Conservation (phyloP, 257 asterid genomes). For the Schizonepeta tenuifolia region DNA sequence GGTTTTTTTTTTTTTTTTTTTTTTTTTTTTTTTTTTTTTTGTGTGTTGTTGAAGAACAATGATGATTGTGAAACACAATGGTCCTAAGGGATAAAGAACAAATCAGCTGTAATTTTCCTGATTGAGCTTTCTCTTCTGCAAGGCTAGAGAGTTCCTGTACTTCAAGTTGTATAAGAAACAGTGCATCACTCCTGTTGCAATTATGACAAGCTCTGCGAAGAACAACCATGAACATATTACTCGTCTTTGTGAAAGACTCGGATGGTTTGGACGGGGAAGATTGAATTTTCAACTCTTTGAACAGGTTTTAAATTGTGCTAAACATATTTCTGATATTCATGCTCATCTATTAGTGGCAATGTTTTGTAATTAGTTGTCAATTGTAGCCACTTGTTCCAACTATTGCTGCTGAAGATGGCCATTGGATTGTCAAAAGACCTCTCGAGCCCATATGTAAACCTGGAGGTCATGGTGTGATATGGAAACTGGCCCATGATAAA, state of each 20-base stretch:
- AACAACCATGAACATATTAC: constrained; percentile 75
- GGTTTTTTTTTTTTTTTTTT: no score
- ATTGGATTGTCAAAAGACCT: constrained; percentile 75
- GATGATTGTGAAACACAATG: constrained; percentile 22
- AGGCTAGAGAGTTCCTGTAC: constrained; percentile 97
- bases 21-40: no score
- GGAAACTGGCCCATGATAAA: constrained; percentile 96
- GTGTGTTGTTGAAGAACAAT: constrained; percentile 14
- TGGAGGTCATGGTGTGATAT: constrained; percentile 99
- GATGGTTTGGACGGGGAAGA: constrained; percentile 97
- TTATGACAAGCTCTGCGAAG: constrained; percentile 98
- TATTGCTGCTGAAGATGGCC: constrained; percentile 92
- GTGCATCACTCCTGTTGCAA: constrained; percentile 97
- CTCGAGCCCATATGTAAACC: constrained; percentile 91
- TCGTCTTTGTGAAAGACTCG: constrained; percentile 68
- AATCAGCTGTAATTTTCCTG: constrained; percentile 29
- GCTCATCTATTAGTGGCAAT: constrained; percentile 28
- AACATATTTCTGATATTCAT: constrained; percentile 25
- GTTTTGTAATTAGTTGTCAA: constrained; percentile 46
- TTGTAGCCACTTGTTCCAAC: constrained; percentile 99
- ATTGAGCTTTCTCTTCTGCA: constrained; percentile 45
- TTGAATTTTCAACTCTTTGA: constrained; percentile 78
- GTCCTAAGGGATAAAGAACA: constrained; percentile 19
- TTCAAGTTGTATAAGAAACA: constrained; percentile 90
- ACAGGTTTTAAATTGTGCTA: constrained; percentile 63